These are phyloP conservation scores for Didymella pomorum DNA, from an alignment of 2,329 filamentous ascomycete genomes.

Conservation along the genomic window DNA sequence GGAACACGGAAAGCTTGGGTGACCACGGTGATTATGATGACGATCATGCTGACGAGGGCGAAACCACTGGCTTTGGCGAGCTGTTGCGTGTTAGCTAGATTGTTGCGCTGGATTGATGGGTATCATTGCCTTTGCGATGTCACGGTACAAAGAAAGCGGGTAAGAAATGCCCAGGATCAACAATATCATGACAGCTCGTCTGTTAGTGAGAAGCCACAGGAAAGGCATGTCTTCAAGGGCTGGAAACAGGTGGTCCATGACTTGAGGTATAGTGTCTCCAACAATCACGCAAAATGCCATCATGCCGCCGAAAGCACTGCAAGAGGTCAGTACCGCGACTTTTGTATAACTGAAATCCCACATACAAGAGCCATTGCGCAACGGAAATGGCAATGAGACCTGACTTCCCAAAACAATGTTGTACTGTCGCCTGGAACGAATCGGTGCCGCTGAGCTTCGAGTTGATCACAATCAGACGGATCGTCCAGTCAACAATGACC, in stretches of 20 bases:
- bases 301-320: slow-evolving; percentile 92
- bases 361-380: slow-evolving; percentile 91
- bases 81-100: slow-evolving; percentile 59
- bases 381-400: slow-evolving; percentile 89
- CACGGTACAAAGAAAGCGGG: slow-evolving; percentile 89
- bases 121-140: slow-evolving; percentile 80
- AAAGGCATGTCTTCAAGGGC: slow-evolving; percentile 75
- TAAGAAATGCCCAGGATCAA: slow-evolving; percentile 88
- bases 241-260: slow-evolving; percentile 83
- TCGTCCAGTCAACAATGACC: slow-evolving; percentile 93
- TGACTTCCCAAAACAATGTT: slow-evolving; percentile 89
- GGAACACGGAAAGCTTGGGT: slow-evolving; percentile 82
- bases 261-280: slow-evolving; percentile 93
- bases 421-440: slow-evolving; percentile 94
- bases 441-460: slow-evolving; percentile 93
- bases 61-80: slow-evolving; percentile 95
- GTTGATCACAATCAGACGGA: slow-evolving; percentile 95
- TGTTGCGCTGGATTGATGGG: slow-evolving; percentile 18
- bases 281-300: slow-evolving; percentile 97
- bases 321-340: slow-evolving; percentile 30
- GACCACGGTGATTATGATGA: slow-evolving; percentile 88
- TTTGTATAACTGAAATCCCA: slow-evolving; percentile 3
- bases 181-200: slow-evolving; percentile 84
- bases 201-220: slow-evolving; percentile 81
- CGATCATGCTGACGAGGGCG: slow-evolving; percentile 88